These are phyloP conservation scores for Ananas comosus DNA, from an alignment of 176 grass and related monocot genomes.

Conservation along the genomic window DNA sequence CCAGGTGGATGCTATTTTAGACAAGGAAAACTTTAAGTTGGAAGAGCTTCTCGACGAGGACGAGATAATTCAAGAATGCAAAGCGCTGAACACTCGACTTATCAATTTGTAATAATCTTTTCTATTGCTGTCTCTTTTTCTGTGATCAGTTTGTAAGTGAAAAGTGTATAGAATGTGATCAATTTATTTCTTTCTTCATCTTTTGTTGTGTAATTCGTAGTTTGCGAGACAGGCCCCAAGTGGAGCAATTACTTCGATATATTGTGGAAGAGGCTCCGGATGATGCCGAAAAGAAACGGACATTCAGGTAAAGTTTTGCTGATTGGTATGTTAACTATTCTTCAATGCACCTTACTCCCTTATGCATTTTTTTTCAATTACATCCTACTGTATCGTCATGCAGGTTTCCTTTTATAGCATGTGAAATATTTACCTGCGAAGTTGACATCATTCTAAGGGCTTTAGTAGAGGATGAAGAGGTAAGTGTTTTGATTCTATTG, in stretches of 20 bases:
- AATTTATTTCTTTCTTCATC: conserved; percentile 3
- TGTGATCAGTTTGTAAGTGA: not conserved
- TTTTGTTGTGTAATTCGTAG: conserved; percentile 34
- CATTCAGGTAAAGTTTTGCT: conserved; percentile 62
- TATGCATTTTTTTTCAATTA: conserved; percentile 17
- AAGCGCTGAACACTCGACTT: conserved; percentile 84
- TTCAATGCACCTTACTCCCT: not conserved
- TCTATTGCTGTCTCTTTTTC: not conserved
- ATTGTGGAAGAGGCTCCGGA: conserved; percentile 85
- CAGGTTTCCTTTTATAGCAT: conserved; percentile 98
- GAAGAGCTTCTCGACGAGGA: conserved; percentile 99
- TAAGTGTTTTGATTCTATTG: conserved; percentile 23
- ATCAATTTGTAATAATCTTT: conserved; percentile 83
- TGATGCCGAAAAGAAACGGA: conserved; percentile 77
- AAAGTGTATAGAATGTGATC: not conserved
- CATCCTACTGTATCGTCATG: conserved; percentile 8
- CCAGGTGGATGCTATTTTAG: conserved; percentile 97
- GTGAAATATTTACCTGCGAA: conserved; percentile 97
- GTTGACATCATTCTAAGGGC: conserved; percentile 95
- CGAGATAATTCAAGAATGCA: conserved; percentile 99
- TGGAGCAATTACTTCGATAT: conserved; percentile 88
- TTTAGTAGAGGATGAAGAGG: conserved; percentile 91
- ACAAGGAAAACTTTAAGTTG: conserved; percentile 95
- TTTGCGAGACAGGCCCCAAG: conserved; percentile 83
- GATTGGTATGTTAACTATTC: conserved; percentile 7